Evolutionary conservation across 164 flowering plant genomes (phyloP), one percentile per base, ranked within the genome.

Genomic region (Chimonanthus salicifolius): DNA sequence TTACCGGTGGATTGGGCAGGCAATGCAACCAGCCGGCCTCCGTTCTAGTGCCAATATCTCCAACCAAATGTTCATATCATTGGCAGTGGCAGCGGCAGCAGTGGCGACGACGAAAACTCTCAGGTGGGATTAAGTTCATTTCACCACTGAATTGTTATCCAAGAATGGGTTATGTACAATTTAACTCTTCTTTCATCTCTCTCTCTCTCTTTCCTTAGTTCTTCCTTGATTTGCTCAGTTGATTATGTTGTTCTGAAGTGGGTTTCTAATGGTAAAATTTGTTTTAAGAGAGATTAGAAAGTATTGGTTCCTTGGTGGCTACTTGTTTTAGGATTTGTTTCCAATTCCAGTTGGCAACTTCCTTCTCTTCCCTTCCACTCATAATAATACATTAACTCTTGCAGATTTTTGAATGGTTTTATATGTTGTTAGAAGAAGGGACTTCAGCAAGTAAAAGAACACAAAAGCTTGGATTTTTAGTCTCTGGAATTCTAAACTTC

Each of bases 1-100:
- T 49, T 76, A n/a, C 78, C 75, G 9, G 72, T 72, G 3, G 78
- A 76, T 48, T 76, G 75, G 75, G 72, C 64, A 6, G 78, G 78
- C 3, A 68, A 68, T 33, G 20, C 58, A 47, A 64, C 68, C 60
- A 63, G 50, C 3, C 50, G 78, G 75, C 75, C 62, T 45, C 78
- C 72, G 2, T 76, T 72, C 58, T 76, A 48, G 54, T 47, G 7
- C 6, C n/a, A 10, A 54, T 4, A 54, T 10, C 11, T 33, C 33
- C 33, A 33, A 33, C 33, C 33, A 33, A 33, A 33, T 33, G 33
- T 33, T 33, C 33, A 33, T 33, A 33, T 33, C 33, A 33, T 33
- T 33, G 33, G 33, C 33, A 33, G 33, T 33, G 1, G 33, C 33
- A 33, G 33, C 33, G 33, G 33, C 33, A 33, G 54, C 54, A 47